These are phyloP conservation scores for Silybum marianum DNA, from an alignment of 129 eudicot species.

Conservation along the genomic window DNA sequence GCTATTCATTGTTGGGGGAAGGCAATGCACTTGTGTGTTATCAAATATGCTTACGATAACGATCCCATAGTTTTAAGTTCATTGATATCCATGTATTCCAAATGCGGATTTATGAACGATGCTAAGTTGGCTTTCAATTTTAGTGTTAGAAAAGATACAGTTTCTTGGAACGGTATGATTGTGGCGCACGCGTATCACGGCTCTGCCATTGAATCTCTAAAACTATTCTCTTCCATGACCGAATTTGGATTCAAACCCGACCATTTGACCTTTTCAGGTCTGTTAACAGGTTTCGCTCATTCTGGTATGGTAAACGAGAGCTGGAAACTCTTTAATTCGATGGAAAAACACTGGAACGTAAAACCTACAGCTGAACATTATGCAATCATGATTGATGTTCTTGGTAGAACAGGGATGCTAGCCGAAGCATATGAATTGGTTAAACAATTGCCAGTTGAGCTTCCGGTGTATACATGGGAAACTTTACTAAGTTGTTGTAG, in stretches of 20 bases:
- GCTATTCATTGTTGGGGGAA: conserved; percentile 60
- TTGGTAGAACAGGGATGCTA: conserved; percentile 58
- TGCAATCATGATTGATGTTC: conserved; percentile 52
- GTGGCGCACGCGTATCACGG: background rate
- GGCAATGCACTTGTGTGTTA: conserved; percentile 48
- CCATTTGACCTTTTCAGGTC: conserved; percentile 55
- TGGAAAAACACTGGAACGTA: conserved; percentile 51
- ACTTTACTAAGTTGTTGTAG: conserved; percentile 65
- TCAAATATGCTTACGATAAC: conserved; percentile 43
- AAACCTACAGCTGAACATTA: conserved; percentile 52
- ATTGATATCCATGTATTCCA: conserved; percentile 77
- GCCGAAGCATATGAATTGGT: conserved; percentile 60
- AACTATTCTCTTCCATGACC: conserved; percentile 51
- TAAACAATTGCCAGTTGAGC: conserved; percentile 44
- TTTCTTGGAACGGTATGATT: conserved; percentile 40
- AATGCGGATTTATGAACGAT: conserved; percentile 61
- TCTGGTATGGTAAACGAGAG: conserved; percentile 61
- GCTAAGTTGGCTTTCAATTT: conserved; percentile 43
- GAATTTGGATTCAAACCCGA: conserved; percentile 50
- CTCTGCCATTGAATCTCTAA: conserved; percentile 1
- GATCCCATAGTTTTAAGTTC: conserved; percentile 53
- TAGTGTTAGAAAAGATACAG: conserved; percentile 38
- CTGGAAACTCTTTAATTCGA: conserved; percentile 44
- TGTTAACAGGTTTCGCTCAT: conserved; percentile 70
- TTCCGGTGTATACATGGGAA: conserved; percentile 68